These are phyloP conservation scores for Cladosporium sp. DNA, from an alignment of 2,329 filamentous ascomycete genomes.

Conservation along the genomic window DNA sequence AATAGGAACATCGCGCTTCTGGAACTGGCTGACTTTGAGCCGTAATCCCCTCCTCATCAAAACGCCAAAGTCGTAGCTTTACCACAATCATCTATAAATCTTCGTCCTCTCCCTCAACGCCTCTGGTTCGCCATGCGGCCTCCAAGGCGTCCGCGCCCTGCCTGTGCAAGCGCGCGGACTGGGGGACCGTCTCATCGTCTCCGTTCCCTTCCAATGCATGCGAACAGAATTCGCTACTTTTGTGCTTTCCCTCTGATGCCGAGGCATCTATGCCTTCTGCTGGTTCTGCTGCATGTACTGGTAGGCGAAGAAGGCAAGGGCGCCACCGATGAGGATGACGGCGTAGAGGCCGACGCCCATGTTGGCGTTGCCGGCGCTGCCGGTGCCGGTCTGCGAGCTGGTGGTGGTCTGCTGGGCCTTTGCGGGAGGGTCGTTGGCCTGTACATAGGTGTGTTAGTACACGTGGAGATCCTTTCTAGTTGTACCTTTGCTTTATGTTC, in stretches of 20 bases:
- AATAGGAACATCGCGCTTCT: background rate
- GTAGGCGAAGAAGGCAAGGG: conserved; percentile 74
- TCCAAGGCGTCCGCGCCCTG: background rate
- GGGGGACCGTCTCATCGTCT: background rate
- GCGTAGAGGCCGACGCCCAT: conserved; percentile 78
- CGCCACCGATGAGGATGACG: conserved; percentile 71
- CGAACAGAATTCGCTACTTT: background rate
- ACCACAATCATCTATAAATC: background rate
- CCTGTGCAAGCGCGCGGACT: background rate
- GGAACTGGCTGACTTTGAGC: background rate
- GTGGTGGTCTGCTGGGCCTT: background rate
- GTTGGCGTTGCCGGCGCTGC: conserved; percentile 71
- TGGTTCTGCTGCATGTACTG: conserved; percentile 69
- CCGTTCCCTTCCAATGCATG: background rate
- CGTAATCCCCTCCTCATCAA: background rate
- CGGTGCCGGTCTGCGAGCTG: conserved; percentile 40
- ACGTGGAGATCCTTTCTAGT: background rate
- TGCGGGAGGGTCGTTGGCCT: conserved; percentile 14
- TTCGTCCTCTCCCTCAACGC: conserved; percentile 5
- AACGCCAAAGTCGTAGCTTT: background rate
- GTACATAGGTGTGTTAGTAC: background rate
- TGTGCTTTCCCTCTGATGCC: background rate
- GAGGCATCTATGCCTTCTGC: conserved; percentile 25
- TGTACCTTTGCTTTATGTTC: background rate
- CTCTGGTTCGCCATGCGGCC: too few relatives aligned